Conservation (phyloP, 2,329 filamentous ascomycete genomes). For the Penicillium palitans region DNA sequence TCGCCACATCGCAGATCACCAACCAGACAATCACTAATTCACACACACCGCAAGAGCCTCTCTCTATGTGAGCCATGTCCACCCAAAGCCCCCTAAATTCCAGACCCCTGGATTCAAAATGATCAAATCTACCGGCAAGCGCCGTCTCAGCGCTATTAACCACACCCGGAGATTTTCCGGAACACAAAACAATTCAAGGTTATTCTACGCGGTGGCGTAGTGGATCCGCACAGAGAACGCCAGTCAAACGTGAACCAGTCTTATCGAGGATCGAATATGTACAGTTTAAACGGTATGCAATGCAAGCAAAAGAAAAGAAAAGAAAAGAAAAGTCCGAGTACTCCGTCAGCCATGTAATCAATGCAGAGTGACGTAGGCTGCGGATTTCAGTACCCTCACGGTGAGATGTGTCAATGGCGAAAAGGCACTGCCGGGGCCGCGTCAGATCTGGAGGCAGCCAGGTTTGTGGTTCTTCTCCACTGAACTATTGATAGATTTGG, state of each 20-base stretch:
- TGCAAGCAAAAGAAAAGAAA: neutral
- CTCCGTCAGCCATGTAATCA: neutral
- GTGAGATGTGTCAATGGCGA: neutral
- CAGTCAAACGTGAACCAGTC: neutral
- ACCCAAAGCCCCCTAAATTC: no score
- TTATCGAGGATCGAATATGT: neutral
- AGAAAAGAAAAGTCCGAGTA: neutral
- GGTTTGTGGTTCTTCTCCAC: conserved; percentile 14
- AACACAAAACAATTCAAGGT: neutral
- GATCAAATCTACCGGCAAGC: neutral
- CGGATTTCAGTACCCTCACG: neutral
- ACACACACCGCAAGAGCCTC: conserved; percentile 1
- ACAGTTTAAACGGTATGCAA: neutral
- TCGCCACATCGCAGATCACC: conserved; percentile 6
- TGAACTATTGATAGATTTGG: conserved; percentile 20
- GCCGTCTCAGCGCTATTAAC: neutral
- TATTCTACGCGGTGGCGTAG: conserved; percentile 8
- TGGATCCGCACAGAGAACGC: conserved; percentile 1
- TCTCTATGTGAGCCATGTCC: neutral
- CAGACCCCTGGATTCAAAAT: neutral
- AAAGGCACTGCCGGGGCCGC: conserved; percentile 11
- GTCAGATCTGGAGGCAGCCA: conserved; percentile 20
- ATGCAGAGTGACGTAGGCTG: conserved; percentile 6
- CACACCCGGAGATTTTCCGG: neutral
- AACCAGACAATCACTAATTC: neutral